Conservation (phyloP, 192 early-diverging fungal genomes). For the Coemansia sp. region DNA sequence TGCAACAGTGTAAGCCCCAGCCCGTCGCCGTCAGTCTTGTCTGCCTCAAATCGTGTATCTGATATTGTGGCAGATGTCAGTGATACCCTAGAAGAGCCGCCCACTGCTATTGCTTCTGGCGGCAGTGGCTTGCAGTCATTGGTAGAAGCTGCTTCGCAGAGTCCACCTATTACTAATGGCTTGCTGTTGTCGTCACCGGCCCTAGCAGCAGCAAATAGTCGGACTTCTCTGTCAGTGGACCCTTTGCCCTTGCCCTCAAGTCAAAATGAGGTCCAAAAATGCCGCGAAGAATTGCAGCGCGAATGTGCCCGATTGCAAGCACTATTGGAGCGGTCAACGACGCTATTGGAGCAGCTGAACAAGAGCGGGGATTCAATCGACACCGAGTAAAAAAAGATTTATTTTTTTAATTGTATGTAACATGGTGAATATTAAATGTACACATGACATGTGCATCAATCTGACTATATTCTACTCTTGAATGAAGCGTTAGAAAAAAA, state of each 20-base stretch:
- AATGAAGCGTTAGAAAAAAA: too few species aligned
- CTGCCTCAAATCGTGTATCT: not conserved
- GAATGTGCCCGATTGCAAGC: slow-evolving; percentile 44
- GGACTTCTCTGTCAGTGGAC: not conserved
- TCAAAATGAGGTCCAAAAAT: slow-evolving; percentile 28
- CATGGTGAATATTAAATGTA: slow-evolving; percentile 1
- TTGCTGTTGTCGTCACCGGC: not conserved
- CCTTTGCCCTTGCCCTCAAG: slow-evolving; percentile 14
- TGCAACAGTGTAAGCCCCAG: slow-evolving; percentile 25
- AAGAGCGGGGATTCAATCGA: slow-evolving; percentile 9
- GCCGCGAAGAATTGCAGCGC: slow-evolving; percentile 48
- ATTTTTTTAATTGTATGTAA: not conserved
- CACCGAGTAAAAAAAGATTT: not conserved
- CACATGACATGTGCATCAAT: not conserved
- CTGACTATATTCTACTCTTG: not conserved
- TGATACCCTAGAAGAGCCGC: not conserved
- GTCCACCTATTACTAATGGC: slow-evolving; percentile 15
- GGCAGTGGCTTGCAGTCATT: slow-evolving; percentile 24
- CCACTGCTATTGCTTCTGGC: not conserved
- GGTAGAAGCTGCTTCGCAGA: slow-evolving; percentile 25
- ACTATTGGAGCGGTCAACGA: slow-evolving; percentile 41
- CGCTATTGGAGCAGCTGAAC: slow-evolving; percentile 40
- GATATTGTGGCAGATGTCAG: not conserved
- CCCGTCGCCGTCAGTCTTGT: not conserved
- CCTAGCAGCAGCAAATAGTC: not conserved